Evolutionary conservation across 192 early-diverging fungal species (phyloP).

Genomic region (Coemansia sp.): DNA sequence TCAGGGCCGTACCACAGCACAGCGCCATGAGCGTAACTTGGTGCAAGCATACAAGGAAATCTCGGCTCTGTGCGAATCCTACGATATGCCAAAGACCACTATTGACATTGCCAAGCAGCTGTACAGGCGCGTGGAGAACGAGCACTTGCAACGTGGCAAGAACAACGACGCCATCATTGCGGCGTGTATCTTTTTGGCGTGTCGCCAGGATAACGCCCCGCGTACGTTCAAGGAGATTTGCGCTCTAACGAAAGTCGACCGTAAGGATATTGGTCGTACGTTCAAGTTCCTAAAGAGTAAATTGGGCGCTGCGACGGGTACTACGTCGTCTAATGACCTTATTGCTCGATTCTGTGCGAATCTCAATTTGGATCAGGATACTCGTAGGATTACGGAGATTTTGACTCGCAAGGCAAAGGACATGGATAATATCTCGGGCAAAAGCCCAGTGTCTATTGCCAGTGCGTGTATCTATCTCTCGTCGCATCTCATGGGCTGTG

Average conservation of each 20-base stretch:
- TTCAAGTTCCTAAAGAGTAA: conserved; percentile 58
- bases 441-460: conserved; percentile 89
- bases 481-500: conserved; percentile 66
- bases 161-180: conserved; percentile 87
- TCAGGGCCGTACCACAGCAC: conserved; percentile 65
- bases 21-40: conserved; percentile 76
- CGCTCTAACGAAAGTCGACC: conserved; percentile 86
- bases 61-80: conserved; percentile 82
- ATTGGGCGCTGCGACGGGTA: conserved; percentile 61
- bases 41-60: conserved; percentile 87
- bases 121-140: conserved; percentile 87
- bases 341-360: conserved; percentile 87
- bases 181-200: conserved; percentile 92
- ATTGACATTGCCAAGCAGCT: conserved; percentile 92
- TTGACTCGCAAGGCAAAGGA: conserved; percentile 77
- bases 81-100: conserved; percentile 76
- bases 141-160: conserved; percentile 81
- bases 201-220: conserved; percentile 78
- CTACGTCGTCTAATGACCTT: conserved; percentile 72
- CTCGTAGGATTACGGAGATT: conserved; percentile 71
- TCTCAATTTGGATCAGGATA: conserved; percentile 67
- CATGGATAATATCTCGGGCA: conserved; percentile 87
- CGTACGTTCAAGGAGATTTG: conserved; percentile 96
- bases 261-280: conserved; percentile 90
- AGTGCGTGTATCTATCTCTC: conserved; percentile 91